Base-by-base conservation (phyloP, 305 asterid species). In the Andrographis paniculata region DNA sequence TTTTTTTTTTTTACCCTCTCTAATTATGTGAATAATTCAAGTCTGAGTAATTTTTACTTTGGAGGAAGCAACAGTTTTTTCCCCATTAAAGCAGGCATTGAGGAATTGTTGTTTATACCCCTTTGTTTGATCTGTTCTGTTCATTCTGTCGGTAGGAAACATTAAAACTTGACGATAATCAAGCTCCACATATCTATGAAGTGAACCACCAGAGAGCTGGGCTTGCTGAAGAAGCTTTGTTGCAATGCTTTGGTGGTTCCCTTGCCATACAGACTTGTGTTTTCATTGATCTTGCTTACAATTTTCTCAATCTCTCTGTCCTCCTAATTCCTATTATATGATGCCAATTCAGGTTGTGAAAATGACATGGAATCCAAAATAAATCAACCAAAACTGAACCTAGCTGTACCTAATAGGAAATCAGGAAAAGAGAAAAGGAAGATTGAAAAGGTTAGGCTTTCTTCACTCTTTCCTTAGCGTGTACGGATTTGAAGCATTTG, bases 381-480 rank as follows among this genome's bases (percentile, higher is more conserved):
- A 42, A 56, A 59, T 31, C 67, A 53, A 44, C 50, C 75, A 42
- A 68, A 56, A 46, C 57, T 59, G 57, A 75, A 73, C 71, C 27
- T 50, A 54, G 21, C 20, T 17, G 68, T 61, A 59, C 59, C 68
- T 56, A 62, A 45, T 66, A 40, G 64, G 49, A 65, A 73, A 65
- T 58, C 69, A 17, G 74, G 63, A 63, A 74, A 65, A 55, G 74
- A 52, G 58, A 79, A 71, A 56, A 56, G 75, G 59, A 79, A 70
- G 63, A 44, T 52, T 15, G 68, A 64, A 58, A 86, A 82, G 94
- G 94, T 86, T 47, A 48, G 67, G 13, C 46, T 52, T 48, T 55
- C 59, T 21, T 33, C 16, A 48, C 38, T 31, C 13, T 44, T 51
- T 17, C 42, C 17, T 12, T 49, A 5, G 40, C 16, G n/a, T 35